Evolutionary conservation across 176 grass and related monocot species (phyloP).

Genomic region (Avena eriantha): DNA sequence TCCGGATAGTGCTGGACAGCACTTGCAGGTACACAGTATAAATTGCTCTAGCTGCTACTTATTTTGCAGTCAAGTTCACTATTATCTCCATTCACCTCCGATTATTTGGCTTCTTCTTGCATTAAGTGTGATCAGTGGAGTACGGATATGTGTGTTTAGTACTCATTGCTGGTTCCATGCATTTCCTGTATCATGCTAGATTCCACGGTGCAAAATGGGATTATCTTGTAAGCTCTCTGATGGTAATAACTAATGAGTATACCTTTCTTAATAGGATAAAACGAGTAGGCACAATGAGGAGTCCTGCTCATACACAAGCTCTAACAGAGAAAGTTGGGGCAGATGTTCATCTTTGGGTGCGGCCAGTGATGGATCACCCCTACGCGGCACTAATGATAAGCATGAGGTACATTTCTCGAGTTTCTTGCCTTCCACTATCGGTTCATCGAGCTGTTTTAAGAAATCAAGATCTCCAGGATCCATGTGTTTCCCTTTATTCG

Average conservation of each 20-base stretch:
- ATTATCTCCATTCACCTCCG: background rate
- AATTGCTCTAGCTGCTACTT: conserved; percentile 19
- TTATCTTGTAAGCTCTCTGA: conserved; percentile 29
- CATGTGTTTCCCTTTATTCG: background rate
- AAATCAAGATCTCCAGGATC: conserved; percentile 5
- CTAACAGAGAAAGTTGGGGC: conserved; percentile 90
- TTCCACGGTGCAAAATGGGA: background rate
- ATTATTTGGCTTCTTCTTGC: background rate
- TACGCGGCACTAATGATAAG: conserved; percentile 59
- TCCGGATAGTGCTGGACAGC: conserved; percentile 51
- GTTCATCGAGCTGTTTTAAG: background rate
- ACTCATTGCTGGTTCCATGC: background rate
- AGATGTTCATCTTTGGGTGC: conserved; percentile 90
- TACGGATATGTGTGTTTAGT: background rate
- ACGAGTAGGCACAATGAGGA: conserved; percentile 62
- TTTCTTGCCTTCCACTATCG: conserved; percentile 28
- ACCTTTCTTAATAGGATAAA: conserved; percentile 64
- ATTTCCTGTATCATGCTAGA: conserved; percentile 15
- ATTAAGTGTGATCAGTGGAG: background rate
- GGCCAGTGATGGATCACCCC: conserved; percentile 63
- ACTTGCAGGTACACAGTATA: conserved; percentile 60
- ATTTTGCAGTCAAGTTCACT: conserved; percentile 2
- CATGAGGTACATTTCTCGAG: conserved; percentile 53
- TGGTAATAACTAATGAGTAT: conserved; percentile 22
- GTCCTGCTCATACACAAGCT: conserved; percentile 81